Evolutionary conservation across 306 rosid species (phyloP).

Genomic region (Cucurbita ficifolia): DNA sequence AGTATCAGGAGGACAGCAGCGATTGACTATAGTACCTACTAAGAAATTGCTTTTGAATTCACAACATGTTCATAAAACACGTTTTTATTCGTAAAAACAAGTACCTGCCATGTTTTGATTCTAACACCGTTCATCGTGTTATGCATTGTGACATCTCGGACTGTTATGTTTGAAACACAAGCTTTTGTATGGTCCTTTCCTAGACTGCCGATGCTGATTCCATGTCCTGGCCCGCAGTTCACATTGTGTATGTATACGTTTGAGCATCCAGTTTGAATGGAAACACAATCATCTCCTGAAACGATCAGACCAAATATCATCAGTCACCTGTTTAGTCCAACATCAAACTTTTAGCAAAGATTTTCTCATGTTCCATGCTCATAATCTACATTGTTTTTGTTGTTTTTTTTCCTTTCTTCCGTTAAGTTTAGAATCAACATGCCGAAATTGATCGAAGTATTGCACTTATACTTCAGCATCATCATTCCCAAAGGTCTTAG

Average conservation of each 20-base stretch:
- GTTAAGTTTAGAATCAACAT: neutral
- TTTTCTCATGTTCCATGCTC: neutral
- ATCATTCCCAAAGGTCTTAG: neutral
- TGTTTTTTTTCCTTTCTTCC: neutral
- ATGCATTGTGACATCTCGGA: conserved; percentile 73
- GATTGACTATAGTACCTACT: no score
- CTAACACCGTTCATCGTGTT: conserved; percentile 92
- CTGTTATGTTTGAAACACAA: conserved; percentile 85
- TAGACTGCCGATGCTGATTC: conserved; percentile 94
- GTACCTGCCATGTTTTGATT: conserved; percentile 99
- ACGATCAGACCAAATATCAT: neutral
- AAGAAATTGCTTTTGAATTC: no score
- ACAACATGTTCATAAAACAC: neutral
- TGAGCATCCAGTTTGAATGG: conserved; percentile 94
- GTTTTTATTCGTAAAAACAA: neutral
- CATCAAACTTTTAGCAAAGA: neutral
- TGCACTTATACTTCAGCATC: neutral
- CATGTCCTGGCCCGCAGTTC: conserved; percentile 95
- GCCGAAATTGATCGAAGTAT: neutral
- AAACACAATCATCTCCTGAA: conserved; percentile 87
- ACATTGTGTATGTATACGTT: conserved; percentile 77
- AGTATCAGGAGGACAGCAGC: neutral
- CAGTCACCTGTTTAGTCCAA: neutral
- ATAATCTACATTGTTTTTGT: neutral
- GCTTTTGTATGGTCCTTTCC: conserved; percentile 84